Conservation (phyloP, 1,139 yeast species). For the Blastobotrys capitulatus region DNA sequence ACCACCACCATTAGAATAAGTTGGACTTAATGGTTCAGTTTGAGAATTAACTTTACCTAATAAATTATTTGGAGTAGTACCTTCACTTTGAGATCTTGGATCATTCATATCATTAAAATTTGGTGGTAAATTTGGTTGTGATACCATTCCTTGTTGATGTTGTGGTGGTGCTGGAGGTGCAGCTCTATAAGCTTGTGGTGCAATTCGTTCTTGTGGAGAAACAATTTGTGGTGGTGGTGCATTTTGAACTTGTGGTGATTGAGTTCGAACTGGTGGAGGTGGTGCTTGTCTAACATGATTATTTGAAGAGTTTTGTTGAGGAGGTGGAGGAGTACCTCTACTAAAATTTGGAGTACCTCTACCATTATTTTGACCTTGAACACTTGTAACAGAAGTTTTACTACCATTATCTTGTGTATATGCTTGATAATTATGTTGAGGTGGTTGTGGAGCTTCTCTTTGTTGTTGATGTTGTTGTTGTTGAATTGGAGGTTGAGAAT, state of each 20-base stretch:
- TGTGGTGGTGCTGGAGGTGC: constrained; percentile 12
- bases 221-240: neutral
- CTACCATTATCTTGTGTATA: constrained; percentile 3
- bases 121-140: neutral
- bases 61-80: constrained; percentile 29
- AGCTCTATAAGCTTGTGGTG: constrained; percentile 7
- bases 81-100: constrained; percentile 29
- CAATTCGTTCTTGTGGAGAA: neutral
- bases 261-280: constrained; percentile 2
- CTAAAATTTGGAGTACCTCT: constrained; percentile 8
- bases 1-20: neutral
- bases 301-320: neutral
- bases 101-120: neutral
- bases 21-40: constrained; percentile 22
- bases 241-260: neutral
- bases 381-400: neutral
- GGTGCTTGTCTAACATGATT: constrained; percentile 1
- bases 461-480: constrained; percentile 13
- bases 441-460: neutral
- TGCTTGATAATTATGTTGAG: constrained; percentile 3
- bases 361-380: neutral
- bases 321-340: constrained; percentile 7
- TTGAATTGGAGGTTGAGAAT: neutral
- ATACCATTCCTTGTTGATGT: neutral
- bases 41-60: constrained; percentile 24